Evolutionary conservation across 2,329 filamentous ascomycete genomes (phyloP), one percentile per base, ranked within the genome.

Genomic region (Rugonectria rugulosa): DNA sequence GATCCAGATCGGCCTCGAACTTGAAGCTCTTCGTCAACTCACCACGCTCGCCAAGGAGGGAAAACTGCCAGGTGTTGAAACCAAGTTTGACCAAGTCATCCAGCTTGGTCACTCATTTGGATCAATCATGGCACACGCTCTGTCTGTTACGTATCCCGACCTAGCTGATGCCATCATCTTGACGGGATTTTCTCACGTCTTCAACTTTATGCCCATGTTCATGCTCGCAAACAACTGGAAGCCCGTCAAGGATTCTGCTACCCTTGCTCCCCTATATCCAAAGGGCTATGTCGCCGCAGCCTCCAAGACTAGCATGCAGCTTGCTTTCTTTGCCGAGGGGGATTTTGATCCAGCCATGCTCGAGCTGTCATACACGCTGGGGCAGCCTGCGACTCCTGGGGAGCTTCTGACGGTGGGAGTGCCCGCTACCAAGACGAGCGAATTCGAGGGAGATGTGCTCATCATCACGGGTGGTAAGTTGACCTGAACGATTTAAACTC

Each of bases 21-120:
- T 87, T n/a, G 79, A 80, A 21, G 84, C 83, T 9, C 78, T 88
- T 20, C 74, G 76, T 27, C 73, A 76, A 2, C 72, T 89, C 4
- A 88, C 85, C 0, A 67, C 68, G 10, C 71, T 73, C 59, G 73
- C 85, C 2, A 80, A 81, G 24, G 63, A 69, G 2, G 79, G 81
- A 41, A 63, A 66, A 0, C 72, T 88, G 20, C 67, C 74, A 0
- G 71, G 73, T 17, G 68, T 82, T n/a, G 67, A 67, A 23, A 61
- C 69, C 41, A 60, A 59, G 17, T 77, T 72, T 61, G 53, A 65
- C 38, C 79, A 81, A 64, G 72, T 84, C 20, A 74, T 86, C 8
- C 86, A 89, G 67, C 76, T 87, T 14, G 87, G 86, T 11, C 86
- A 89, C 73, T 86, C 82, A 0, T 89, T 86, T 62, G 87, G 87